Base-by-base conservation (phyloP, 1,284 basidiomycete genomes). In the Omphalotus olearius region DNA sequence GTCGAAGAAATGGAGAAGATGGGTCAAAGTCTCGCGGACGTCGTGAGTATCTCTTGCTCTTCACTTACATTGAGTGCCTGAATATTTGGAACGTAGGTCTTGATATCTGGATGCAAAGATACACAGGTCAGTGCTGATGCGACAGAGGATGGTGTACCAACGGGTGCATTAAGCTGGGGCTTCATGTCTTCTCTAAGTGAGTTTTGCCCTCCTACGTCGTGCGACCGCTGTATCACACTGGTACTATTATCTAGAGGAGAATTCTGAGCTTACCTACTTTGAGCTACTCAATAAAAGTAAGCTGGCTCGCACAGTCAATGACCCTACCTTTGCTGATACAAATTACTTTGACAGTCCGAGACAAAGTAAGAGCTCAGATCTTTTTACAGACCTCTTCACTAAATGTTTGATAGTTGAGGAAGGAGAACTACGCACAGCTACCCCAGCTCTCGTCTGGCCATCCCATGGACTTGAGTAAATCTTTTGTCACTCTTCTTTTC, bases 71-170 rank as follows among this genome's bases (percentile, higher is more conserved):
- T 4, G 10, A 37, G n/a, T 39, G 26, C 25, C 38, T 50, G 16
- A 18, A 17, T 17, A 14, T n/a, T 23, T 35, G 35, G 25, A 20
- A 14, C 2, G 1, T 11, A 52, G 51, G 45, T 52, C 5, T 35
- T 52, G 7, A 52, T 52, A 20, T 52, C 51, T 28, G 51, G 51
- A 37, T 52, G 51, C 25, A 52, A 52, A 17, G 51, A 52, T 39
- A 52, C 51, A 1, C 51, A 52, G 33, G 37, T 40, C 6, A 47
- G 45, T 11, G 45, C 51, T 16, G 51, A 52, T 47, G 51, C 51
- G n/a, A 36, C 37, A n/a, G 51, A 52, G 26, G 33, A 52, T 36
- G 51, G 51, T 7, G 40, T 52, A n/a, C 45, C 51, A 1, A 52
- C 51, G 4, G 51, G 51, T 3, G 51, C 51, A 17, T 41, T 52